phyloP scores from a whole-genome alignment of 2,329 filamentous ascomycete species.

The Podosphaera leucotricha region DNA sequence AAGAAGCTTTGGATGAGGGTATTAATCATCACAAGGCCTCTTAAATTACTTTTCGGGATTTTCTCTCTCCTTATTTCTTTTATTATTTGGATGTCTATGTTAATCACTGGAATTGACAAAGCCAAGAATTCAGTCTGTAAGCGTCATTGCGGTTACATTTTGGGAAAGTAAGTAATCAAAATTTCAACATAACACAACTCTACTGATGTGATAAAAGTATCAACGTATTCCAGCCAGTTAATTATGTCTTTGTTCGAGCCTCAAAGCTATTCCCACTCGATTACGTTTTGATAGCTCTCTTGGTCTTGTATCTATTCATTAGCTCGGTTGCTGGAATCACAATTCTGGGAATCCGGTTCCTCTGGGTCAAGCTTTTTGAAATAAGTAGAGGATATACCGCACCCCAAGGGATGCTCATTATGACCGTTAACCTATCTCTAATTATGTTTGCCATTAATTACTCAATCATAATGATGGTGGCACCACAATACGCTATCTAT shows the following conservation, averaged over 20 bases:
- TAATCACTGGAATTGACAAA: conserved; percentile 90
- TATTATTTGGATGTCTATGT: conserved; percentile 71
- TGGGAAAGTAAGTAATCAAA: conserved; percentile 26
- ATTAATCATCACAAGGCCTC: conserved; percentile 59
- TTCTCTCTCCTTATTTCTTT: conserved; percentile 51
- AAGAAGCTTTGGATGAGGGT: conserved; percentile 58
- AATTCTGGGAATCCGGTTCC: conserved; percentile 74
- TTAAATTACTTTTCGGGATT: conserved; percentile 72
- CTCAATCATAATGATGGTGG: conserved; percentile 75
- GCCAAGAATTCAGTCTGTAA: conserved; percentile 89
- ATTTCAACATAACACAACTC: background rate
- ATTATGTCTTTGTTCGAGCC: conserved; percentile 65
- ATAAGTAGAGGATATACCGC: conserved; percentile 75
- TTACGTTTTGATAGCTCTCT: conserved; percentile 66
- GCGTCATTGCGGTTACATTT: conserved; percentile 70
- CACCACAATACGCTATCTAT: conserved; percentile 83
- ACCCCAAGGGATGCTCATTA: conserved; percentile 75
- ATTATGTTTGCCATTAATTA: conserved; percentile 87
- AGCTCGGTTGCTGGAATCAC: conserved; percentile 73
- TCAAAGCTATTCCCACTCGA: conserved; percentile 75
- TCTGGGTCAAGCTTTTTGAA: conserved; percentile 85
- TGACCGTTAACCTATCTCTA: conserved; percentile 73
- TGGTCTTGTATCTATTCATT: conserved; percentile 72
- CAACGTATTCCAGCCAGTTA: conserved; percentile 86
- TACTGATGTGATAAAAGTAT: conserved; percentile 25